Evolutionary conservation across 2,329 filamentous ascomycete genomes (phyloP), one percentile per base, ranked within the genome.

Genomic region (Claviceps cyperi): DNA sequence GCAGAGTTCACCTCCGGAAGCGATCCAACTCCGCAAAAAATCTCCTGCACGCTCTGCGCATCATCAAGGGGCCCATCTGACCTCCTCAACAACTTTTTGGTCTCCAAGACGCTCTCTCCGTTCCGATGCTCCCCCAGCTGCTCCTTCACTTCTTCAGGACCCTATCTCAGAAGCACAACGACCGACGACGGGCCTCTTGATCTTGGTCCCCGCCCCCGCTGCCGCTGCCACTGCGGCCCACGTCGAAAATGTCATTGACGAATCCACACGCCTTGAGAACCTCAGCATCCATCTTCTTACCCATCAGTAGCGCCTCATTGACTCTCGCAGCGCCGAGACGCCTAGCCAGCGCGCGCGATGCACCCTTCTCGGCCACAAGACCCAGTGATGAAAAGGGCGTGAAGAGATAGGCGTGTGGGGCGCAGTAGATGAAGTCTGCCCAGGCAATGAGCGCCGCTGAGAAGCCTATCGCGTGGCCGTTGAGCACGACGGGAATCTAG

Each of bases 251-350:
- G 66, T 83, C 85, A 60, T 96, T 97, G 43, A 94, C 86, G 60
- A 88, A 97, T 0, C 91, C 90, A 2, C 78, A 76, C 8, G 75
- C 69, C 54, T 90, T 72, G 32, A 97, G 73, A 62, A 94, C 88
- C 22, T 83, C 78, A 32, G 78, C 78, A 0, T 73, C 64, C 58
- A 97, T 86, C 43, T 81, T 76, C 66, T 84, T 86, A 60, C 84
- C 89, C 84, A 94, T 92, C 57, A 98, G 81, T 13, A 97, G 75
- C 13, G 92, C 91, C 73, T 97, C 92, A 62, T 94, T 94, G 9
- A 89, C 90, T 63, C 86, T 86, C 52, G 78, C 72, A 47, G 88
- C 76, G 1, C 92, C 92, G 22, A 97, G 73, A 0, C 91, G 73
- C 59, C 84, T 77, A 14, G 92, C 86, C 51, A 97, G 83, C 0